Evolutionary conservation across 2,329 filamentous ascomycete species (phyloP), one percentile per base, ranked within the genome.

Genomic region (Cytospora piceicola): DNA sequence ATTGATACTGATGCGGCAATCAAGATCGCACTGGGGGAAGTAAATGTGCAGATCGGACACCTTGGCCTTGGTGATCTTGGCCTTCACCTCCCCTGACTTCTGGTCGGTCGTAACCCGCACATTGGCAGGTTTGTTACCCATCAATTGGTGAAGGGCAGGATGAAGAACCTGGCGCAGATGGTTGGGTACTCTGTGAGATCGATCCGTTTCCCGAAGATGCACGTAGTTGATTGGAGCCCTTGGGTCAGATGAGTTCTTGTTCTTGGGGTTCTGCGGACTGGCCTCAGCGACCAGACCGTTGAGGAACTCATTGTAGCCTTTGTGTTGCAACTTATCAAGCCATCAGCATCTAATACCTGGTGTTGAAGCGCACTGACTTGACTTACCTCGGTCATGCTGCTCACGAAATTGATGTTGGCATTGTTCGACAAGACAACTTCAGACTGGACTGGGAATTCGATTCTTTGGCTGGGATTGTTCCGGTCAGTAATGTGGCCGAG

Each of bases 1-100:
- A 74, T 97, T 98, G 73, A 99, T 88, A 72, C 93, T 96, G 71
- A 99, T 89, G 14, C 95, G 91, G 78, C 93, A 97, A 77, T 99
- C 95, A 73, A 97, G 91, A 3, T 87, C 86, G 11, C 85, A 86
- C 58, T 82, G 81, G 0, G 95, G 94, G 71, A 93, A 90, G 77
- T 91, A 90, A 22, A 99, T 85, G 72, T 97, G 91, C n/a, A 97
- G 80, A 75, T 99, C 93, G 30, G 87, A 89, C 17, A 98, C 83
- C n/a, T 93, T 88, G 30, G 89, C 88, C 80, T 99, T 99, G 77
- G 99, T 88, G 72, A 99, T 97, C 76, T 92, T 93, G 66, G 88
- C 90, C 14, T 94, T 78, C 2, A 94, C 79, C 66, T 88, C 82
- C 30, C 85, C 83, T 0, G 87, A 91, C 72, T 89, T 89, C 73